Conservation (phyloP, 2,329 filamentous ascomycete genomes). For the Penicillium sp. region DNA sequence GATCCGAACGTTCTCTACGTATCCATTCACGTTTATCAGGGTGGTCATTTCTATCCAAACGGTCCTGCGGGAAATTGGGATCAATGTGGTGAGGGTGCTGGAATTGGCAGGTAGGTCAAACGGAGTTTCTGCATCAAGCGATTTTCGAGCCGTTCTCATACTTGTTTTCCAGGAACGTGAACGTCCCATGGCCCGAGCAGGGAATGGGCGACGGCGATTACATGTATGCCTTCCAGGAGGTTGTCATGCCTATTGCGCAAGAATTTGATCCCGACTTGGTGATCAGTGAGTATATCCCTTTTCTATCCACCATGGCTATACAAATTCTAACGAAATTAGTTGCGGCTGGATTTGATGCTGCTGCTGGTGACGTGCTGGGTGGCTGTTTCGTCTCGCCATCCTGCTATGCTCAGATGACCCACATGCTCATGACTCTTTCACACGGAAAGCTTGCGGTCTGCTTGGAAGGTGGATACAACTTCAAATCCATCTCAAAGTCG, state of each 20-base stretch:
- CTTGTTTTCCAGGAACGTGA: conserved; percentile 59
- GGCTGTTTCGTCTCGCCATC: conserved; percentile 88
- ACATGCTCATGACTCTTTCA: conserved; percentile 96
- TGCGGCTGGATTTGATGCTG: conserved; percentile 93
- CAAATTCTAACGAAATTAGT: conserved; percentile 50
- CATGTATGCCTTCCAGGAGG: conserved; percentile 90
- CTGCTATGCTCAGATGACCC: conserved; percentile 98
- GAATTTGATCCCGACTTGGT: conserved; percentile 95
- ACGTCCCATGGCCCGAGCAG: conserved; percentile 68
- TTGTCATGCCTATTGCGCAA: conserved; percentile 92
- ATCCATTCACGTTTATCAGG: conserved; percentile 84
- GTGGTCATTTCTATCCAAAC: conserved; percentile 81
- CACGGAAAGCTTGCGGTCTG: conserved; percentile 88
- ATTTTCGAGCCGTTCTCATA: conserved; percentile 9
- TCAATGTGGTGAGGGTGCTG: conserved; percentile 60
- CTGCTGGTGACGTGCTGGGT: conserved; percentile 87
- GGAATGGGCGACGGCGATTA: conserved; percentile 97
- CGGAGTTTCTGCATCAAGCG: too few species aligned
- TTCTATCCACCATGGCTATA: background rate
- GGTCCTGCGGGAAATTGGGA: conserved; percentile 60
- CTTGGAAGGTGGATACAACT: conserved; percentile 93
- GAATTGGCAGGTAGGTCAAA: conserved; percentile 54
- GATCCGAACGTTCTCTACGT: conserved; percentile 96
- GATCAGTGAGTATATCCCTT: conserved; percentile 57
- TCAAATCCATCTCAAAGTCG: conserved; percentile 87